Percentiles rank a stretch among this genome's conserved stretches.
Evolutionary conservation across 2,329 filamentous ascomycete species (phyloP).

Genomic region (Sphaerostilbella broomeana): DNA sequence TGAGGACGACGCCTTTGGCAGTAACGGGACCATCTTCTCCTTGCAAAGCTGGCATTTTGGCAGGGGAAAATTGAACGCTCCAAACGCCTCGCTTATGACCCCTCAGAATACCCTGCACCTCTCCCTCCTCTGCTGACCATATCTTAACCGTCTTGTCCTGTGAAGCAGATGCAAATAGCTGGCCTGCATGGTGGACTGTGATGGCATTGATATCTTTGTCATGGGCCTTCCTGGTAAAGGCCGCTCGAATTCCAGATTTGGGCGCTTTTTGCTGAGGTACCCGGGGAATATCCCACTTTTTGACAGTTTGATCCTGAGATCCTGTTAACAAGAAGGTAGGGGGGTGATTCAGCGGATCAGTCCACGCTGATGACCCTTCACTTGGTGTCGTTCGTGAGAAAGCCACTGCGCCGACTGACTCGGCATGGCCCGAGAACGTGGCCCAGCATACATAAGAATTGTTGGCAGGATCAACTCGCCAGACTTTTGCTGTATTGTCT

Average conservation of each 20-base stretch:
- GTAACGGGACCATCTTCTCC: conserved; percentile 66
- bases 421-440: conserved; percentile 83
- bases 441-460: conserved; percentile 74
- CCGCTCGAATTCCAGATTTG: conserved; percentile 55
- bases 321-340: conserved; percentile 84
- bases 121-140: conserved; percentile 84
- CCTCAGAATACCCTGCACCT: conserved; percentile 82
- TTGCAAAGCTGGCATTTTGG: conserved; percentile 65
- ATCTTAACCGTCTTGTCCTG: conserved; percentile 97
- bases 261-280: conserved; percentile 36
- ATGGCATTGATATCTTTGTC: conserved; percentile 98
- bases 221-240: conserved; percentile 90
- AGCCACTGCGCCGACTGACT: conserved; percentile 85
- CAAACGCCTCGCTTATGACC: conserved; percentile 94
- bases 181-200: conserved; percentile 65
- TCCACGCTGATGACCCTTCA: conserved; percentile 61
- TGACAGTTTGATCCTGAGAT: conserved; percentile 91
- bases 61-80: conserved; percentile 85
- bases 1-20: conserved; percentile 75
- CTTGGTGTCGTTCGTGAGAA: conserved; percentile 66
- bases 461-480: conserved; percentile 73
- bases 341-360: conserved; percentile 69
- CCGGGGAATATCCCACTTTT: conserved; percentile 79
- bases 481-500: conserved; percentile 88
- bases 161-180: conserved; percentile 90